These are phyloP conservation scores for Anacardium occidentale DNA, from an alignment of 345 rosid genomes.

Conservation along the genomic window DNA sequence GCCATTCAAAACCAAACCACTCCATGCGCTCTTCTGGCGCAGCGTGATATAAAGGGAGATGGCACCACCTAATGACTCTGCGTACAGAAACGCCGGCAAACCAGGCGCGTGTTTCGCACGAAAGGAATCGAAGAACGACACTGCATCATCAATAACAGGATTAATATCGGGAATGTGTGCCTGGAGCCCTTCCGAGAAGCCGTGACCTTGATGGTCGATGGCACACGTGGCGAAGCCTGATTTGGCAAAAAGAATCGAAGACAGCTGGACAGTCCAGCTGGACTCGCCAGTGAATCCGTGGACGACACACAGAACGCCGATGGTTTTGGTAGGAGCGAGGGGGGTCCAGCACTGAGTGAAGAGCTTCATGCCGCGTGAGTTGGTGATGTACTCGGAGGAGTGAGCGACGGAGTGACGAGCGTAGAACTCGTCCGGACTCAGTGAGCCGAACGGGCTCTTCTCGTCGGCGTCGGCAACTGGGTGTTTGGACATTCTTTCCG, in stretches of 20 bases:
- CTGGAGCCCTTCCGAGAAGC: conserved; percentile 76
- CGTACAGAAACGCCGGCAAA: conserved; percentile 73
- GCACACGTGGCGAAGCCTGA: conserved; percentile 80
- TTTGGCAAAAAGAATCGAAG: conserved; percentile 76
- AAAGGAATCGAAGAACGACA: conserved; percentile 57
- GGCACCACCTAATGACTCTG: conserved; percentile 94
- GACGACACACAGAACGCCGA: conserved; percentile 72
- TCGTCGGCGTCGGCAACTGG: conserved; percentile 71
- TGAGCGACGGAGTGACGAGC: conserved; percentile 67
- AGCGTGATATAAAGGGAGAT: conserved; percentile 75
- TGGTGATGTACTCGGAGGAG: conserved; percentile 67
- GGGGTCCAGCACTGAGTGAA: conserved; percentile 95
- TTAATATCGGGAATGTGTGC: conserved; percentile 72
- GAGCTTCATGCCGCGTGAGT: conserved; percentile 67
- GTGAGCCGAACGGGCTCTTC: conserved; percentile 62
- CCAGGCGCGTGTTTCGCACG: conserved; percentile 48
- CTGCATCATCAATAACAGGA: conserved; percentile 79
- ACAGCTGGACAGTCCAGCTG: conserved; percentile 73
- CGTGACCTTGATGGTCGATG: conserved; percentile 97
- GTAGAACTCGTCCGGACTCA: conserved; percentile 68
- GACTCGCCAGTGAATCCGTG: conserved; percentile 95
- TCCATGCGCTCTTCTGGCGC: conserved; percentile 66
- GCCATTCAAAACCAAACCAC: conserved; percentile 76
- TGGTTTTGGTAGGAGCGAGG: conserved; percentile 39
- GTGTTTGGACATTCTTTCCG: conserved; percentile 63